Percentiles rank a stretch among this genome's conserved stretches.
These are phyloP conservation scores for Taphrina betulina DNA, from an alignment of 1,139 yeast species.

Conservation along the genomic window DNA sequence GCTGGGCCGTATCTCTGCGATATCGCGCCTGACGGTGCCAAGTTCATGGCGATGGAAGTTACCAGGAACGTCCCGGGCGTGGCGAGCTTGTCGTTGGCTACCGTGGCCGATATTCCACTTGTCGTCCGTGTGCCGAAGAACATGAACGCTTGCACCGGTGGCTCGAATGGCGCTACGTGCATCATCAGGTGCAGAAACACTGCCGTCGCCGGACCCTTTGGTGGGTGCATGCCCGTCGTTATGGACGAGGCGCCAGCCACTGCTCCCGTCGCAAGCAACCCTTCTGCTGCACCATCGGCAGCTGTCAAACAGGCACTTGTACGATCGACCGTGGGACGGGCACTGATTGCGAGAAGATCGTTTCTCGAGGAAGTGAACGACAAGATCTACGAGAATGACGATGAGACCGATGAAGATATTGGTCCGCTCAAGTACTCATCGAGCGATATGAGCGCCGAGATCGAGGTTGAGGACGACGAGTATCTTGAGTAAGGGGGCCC, in stretches of 20 bases:
- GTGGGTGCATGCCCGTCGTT: slow-evolving; percentile 20
- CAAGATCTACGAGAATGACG: no score
- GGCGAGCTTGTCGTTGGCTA: slow-evolving; percentile 6
- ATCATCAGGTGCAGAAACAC: slow-evolving; percentile 25
- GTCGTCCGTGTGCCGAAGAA: slow-evolving; percentile 13
- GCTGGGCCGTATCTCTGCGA: slow-evolving; percentile 26
- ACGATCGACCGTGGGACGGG: no score
- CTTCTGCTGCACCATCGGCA: slow-evolving; percentile 1
- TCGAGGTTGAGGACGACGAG: no score
- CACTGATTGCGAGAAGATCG: no score
- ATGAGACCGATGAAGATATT: no score
- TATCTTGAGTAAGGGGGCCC: no score
- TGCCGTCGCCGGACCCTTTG: slow-evolving; percentile 24
- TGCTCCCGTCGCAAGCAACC: not conserved
- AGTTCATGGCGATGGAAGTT: slow-evolving; percentile 19
- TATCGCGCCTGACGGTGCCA: slow-evolving; percentile 17
- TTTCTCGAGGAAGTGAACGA: no score
- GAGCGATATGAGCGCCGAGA: no score
- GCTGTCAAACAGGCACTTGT: no score
- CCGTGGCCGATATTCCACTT: slow-evolving; percentile 21
- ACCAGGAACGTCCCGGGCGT: slow-evolving; percentile 27
- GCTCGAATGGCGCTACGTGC: slow-evolving; percentile 17
- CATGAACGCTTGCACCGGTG: slow-evolving; percentile 17
- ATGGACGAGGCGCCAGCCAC: not conserved
- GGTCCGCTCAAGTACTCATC: no score